phyloP scores from a whole-genome alignment of 768 basidiomycete genomes.

The Clathrus columnatus region DNA sequence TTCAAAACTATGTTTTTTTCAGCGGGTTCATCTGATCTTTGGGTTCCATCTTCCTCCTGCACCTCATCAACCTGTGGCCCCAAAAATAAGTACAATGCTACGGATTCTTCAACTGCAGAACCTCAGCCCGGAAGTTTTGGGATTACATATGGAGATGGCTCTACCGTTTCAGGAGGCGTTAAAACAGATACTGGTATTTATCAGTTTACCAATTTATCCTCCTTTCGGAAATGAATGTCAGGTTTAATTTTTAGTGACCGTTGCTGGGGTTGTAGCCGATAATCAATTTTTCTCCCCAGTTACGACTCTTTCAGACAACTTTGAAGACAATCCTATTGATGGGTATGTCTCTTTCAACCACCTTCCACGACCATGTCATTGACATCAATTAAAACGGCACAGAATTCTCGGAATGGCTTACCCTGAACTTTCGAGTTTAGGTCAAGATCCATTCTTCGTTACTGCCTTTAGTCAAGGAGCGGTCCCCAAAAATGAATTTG shows the following conservation, averaged over 20 bases:
- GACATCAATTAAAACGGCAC: not conserved
- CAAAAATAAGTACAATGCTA: constrained; percentile 23
- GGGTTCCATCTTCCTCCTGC: constrained; percentile 27
- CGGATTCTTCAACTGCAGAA: constrained; percentile 23
- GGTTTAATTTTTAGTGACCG: not conserved
- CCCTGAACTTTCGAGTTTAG: constrained; percentile 18
- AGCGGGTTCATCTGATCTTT: constrained; percentile 26
- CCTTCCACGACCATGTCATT: not conserved
- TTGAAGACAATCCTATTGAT: constrained; percentile 16
- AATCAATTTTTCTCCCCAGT: constrained; percentile 23
- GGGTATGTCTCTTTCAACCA: constrained; percentile 13
- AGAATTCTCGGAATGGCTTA: constrained; percentile 15
- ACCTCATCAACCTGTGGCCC: constrained; percentile 9
- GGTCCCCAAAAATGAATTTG: too few relatives aligned
- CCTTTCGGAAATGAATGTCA: not conserved
- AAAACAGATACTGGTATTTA: constrained; percentile 29
- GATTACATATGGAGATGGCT: constrained; percentile 35
- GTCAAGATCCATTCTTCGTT: constrained; percentile 18
- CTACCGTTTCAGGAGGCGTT: constrained; percentile 27
- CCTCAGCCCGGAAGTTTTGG: constrained; percentile 23
- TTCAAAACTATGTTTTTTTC: not conserved
- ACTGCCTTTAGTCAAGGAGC: constrained; percentile 16
- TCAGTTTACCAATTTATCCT: too few relatives aligned
- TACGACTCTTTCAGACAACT: constrained; percentile 17
- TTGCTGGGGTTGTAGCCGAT: not conserved